phyloP scores from a whole-genome alignment of 257 asterid genomes.

The Thymus mandschuricus region DNA sequence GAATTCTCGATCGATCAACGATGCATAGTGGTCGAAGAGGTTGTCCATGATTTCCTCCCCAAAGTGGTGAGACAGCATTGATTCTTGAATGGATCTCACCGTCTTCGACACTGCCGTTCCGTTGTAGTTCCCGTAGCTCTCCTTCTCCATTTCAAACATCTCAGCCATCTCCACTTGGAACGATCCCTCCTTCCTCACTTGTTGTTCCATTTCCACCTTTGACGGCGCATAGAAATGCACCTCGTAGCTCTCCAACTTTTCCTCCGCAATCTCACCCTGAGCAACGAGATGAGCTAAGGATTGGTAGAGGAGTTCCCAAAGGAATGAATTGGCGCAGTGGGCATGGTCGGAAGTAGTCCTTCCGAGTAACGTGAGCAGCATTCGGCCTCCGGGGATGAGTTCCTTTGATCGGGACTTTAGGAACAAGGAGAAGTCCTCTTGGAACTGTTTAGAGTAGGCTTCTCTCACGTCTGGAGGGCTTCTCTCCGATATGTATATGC shows the following conservation, averaged over 20 bases:
- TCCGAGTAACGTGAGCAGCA: conserved; percentile 70
- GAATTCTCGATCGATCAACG: conserved; percentile 62
- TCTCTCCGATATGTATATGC: conserved; percentile 67
- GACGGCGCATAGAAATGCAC: conserved; percentile 84
- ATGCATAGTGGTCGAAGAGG: conserved; percentile 60
- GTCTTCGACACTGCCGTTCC: conserved; percentile 71
- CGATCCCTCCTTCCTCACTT: conserved; percentile 56
- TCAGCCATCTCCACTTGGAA: conserved; percentile 55
- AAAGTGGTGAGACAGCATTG: conserved; percentile 67
- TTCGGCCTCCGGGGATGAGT: conserved; percentile 64
- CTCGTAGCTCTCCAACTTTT: conserved; percentile 66
- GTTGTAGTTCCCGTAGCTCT: conserved; percentile 25
- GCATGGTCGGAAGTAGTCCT: conserved; percentile 47
- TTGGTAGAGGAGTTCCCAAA: conserved; percentile 67
- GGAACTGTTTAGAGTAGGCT: conserved; percentile 62
- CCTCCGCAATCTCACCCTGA: conserved; percentile 70
- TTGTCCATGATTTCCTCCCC: conserved; percentile 53
- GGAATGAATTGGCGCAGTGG: conserved; percentile 61
- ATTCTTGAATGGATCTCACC: conserved; percentile 81
- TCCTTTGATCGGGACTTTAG: conserved; percentile 63
- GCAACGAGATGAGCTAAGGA: conserved; percentile 50
- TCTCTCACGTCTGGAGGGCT: conserved; percentile 56
- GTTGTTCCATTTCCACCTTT: conserved; percentile 60
- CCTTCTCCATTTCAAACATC: conserved; percentile 58
- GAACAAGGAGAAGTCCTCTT: conserved; percentile 64